Percentiles rank a stretch among this genome's conserved stretches.
These are phyloP conservation scores for Acacia pycnantha DNA, from an alignment of 331 rosid species.

Conservation along the genomic window DNA sequence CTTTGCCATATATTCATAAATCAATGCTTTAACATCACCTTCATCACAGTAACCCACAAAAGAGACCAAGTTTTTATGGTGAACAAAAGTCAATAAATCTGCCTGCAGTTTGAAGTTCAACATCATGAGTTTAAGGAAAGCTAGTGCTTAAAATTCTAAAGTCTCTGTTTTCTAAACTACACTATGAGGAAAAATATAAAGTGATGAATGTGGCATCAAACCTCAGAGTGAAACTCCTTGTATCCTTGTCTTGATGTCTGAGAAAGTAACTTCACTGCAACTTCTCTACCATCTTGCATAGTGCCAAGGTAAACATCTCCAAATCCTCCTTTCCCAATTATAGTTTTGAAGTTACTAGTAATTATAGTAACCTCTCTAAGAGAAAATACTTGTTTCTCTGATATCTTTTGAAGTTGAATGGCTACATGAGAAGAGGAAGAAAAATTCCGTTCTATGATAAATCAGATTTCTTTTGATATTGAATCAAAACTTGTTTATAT, in stretches of 20 bases:
- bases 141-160: too few species aligned
- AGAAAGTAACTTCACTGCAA: conserved; percentile 19
- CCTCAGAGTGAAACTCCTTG: conserved; percentile 26
- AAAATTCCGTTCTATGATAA: too few species aligned
- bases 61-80: too few species aligned
- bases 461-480: too few species aligned
- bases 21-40: too few species aligned
- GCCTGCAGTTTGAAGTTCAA: too few species aligned
- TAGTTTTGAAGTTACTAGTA: conserved; percentile 36
- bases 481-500: too few species aligned
- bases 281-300: conserved; percentile 25
- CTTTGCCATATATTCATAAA: not conserved
- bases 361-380: conserved; percentile 14
- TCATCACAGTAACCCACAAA: too few species aligned
- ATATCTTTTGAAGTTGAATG: not conserved
- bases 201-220: not conserved
- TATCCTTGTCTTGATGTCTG: conserved; percentile 22
- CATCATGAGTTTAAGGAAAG: too few species aligned
- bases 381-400: not conserved
- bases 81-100: too few species aligned
- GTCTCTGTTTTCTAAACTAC: too few species aligned
- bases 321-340: not conserved
- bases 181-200: not conserved
- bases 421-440: too few species aligned
- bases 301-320: not conserved